Evolutionary conservation across 2,329 filamentous ascomycete species (phyloP).

Genomic region (Trichoderma sp.): DNA sequence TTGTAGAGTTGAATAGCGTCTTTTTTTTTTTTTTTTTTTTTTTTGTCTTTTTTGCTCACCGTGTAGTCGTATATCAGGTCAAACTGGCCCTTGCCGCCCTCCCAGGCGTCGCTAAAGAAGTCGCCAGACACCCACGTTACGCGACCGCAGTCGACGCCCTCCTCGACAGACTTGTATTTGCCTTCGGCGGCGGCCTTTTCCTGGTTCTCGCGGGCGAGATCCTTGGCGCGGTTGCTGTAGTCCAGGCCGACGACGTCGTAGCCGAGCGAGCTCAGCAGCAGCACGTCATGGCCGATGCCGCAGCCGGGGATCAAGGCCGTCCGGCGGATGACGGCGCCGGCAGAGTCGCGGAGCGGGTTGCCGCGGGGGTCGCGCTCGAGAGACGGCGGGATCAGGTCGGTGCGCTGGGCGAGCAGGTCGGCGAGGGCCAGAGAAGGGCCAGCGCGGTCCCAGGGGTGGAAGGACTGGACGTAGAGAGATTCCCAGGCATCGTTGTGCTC

Average conservation of each 20-base stretch:
- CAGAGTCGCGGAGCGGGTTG: conserved; percentile 26
- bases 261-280: conserved; percentile 69
- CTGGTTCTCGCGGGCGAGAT: conserved; percentile 46
- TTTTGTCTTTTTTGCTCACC: conserved; percentile 39
- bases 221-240: conserved; percentile 48
- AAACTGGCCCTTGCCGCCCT: conserved; percentile 50
- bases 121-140: conserved; percentile 59
- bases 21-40: neutral
- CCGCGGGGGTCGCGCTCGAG: conserved; percentile 34
- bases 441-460: conserved; percentile 56
- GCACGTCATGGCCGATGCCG: conserved; percentile 76
- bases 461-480: conserved; percentile 43
- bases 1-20: neutral
- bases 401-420: conserved; percentile 47
- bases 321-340: conserved; percentile 27
- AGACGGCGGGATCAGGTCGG: conserved; percentile 42
- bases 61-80: conserved; percentile 66
- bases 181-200: conserved; percentile 37
- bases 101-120: conserved; percentile 63
- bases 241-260: conserved; percentile 78
- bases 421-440: conserved; percentile 51
- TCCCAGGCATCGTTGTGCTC: conserved; percentile 45
- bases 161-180: conserved; percentile 41
- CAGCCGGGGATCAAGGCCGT: conserved; percentile 75
- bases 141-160: conserved; percentile 45